Evolutionary conservation across 352 stramenopile genomes (phyloP).

Genomic region (Phytophthora nicotianae): DNA sequence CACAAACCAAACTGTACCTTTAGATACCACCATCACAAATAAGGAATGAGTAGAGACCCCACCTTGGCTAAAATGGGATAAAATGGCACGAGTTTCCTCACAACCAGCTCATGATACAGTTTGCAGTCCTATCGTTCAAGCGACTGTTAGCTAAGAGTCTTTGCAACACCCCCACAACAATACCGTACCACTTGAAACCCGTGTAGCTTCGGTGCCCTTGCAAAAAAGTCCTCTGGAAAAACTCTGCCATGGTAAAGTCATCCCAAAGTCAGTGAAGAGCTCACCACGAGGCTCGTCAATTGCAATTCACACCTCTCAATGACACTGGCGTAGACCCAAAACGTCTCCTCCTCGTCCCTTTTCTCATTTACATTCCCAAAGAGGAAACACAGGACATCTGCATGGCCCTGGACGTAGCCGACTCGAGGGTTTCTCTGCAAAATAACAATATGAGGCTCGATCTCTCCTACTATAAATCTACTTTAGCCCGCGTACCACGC

Average conservation of each 20-base stretch:
- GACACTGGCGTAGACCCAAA: conserved; percentile 78
- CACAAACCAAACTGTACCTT: not conserved
- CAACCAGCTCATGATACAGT: conserved; percentile 58
- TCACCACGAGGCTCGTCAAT: not conserved
- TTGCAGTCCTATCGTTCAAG: conserved; percentile 52
- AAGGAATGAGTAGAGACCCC: not conserved
- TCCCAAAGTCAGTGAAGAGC: not conserved
- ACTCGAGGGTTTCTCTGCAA: conserved; percentile 64
- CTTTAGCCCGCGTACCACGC: conserved; percentile 35
- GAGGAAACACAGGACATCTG: conserved; percentile 74
- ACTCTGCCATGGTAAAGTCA: conserved; percentile 34
- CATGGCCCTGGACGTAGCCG: conserved; percentile 80
- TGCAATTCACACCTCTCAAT: conserved; percentile 50
- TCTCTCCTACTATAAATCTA: not conserved
- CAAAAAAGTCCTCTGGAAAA: conserved; percentile 80
- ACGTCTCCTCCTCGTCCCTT: conserved; percentile 57
- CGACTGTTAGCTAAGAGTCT: conserved; percentile 1
- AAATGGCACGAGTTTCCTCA: conserved; percentile 55
- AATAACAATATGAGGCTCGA: not conserved
- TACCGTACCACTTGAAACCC: conserved; percentile 69
- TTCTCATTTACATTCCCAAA: conserved; percentile 49
- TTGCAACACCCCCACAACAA: not conserved
- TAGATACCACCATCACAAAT: not conserved
- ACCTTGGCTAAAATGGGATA: conserved; percentile 57
- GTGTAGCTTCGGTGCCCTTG: conserved; percentile 64